Percentiles rank a stretch among this genome's conserved stretches.
phyloP scores from a whole-genome alignment of 2,329 filamentous ascomycete genomes.

The Fusarium fracticaudum region DNA sequence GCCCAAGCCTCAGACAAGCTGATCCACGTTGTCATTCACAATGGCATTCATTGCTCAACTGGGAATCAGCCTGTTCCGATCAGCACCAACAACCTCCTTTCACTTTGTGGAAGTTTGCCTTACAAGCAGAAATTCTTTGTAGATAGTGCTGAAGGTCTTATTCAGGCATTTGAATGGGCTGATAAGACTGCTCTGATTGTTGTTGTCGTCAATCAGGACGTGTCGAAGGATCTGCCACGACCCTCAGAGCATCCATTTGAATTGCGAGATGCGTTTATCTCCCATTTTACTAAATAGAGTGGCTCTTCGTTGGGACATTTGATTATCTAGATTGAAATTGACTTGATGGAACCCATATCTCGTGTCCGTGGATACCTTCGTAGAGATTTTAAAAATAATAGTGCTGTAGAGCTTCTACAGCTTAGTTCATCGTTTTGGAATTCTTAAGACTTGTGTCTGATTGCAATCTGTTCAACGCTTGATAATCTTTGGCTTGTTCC shows the following conservation, averaged over 20 bases:
- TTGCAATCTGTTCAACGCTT: no score
- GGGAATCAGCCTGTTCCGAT: neutral
- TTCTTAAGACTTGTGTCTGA: no score
- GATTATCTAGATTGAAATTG: neutral
- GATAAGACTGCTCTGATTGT: conserved; percentile 9
- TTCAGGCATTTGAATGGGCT: conserved; percentile 8
- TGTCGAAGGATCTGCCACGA: neutral
- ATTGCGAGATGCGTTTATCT: neutral
- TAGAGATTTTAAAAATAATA: neutral
- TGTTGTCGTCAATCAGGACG: conserved; percentile 1
- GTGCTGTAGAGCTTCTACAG: no score
- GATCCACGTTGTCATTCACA: conserved; percentile 1
- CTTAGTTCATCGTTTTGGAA: neutral
- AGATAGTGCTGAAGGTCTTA: conserved; percentile 7
- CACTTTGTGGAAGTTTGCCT: conserved; percentile 1
- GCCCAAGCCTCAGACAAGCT: neutral
- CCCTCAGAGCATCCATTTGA: neutral
- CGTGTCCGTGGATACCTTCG: no score
- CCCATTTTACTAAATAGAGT: neutral
- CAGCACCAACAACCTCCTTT: neutral
- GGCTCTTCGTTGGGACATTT: neutral
- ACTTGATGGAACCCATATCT: neutral
- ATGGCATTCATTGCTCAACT: neutral
- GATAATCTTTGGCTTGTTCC: neutral
- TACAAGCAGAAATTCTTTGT: conserved; percentile 19